These are phyloP conservation scores for Coriaria nepalensis DNA, from an alignment of 306 rosid genomes.

Conservation along the genomic window DNA sequence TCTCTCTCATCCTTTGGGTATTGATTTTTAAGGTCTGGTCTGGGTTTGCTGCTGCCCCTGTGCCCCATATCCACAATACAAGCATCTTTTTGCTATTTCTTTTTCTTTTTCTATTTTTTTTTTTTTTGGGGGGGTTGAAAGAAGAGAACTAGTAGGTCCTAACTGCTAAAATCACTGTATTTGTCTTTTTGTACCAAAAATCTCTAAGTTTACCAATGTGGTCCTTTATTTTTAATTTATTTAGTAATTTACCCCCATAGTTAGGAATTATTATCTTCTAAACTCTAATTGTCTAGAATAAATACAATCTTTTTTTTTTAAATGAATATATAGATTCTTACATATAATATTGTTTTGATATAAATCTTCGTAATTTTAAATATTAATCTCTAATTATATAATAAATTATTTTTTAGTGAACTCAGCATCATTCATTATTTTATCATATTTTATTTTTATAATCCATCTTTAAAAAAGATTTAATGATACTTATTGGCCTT, in stretches of 20 bases:
- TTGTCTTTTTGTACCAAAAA: constrained; percentile 27
- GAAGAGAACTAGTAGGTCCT: neutral
- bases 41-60: constrained; percentile 33
- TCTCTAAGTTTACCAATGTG: constrained; percentile 9
- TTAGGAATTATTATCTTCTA: too few species aligned
- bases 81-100: constrained; percentile 7
- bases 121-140: neutral
- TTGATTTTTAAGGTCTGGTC: constrained; percentile 19
- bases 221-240: constrained; percentile 12
- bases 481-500: too few species aligned
- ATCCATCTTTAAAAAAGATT: too few species aligned
- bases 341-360: too few species aligned
- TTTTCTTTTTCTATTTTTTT: neutral
- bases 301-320: too few species aligned
- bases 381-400: too few species aligned
- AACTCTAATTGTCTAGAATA: too few species aligned
- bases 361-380: too few species aligned
- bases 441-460: too few species aligned
- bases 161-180: constrained; percentile 29
- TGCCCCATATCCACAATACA: constrained; percentile 29
- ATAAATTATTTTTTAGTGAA: too few species aligned
- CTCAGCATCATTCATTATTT: too few species aligned
- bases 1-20: constrained; percentile 29
- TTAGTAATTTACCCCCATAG: constrained; percentile 3
- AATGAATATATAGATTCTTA: too few species aligned